Evolutionary conservation across 2,329 filamentous ascomycete genomes (phyloP).

Genomic region (Calonectria honghensis): DNA sequence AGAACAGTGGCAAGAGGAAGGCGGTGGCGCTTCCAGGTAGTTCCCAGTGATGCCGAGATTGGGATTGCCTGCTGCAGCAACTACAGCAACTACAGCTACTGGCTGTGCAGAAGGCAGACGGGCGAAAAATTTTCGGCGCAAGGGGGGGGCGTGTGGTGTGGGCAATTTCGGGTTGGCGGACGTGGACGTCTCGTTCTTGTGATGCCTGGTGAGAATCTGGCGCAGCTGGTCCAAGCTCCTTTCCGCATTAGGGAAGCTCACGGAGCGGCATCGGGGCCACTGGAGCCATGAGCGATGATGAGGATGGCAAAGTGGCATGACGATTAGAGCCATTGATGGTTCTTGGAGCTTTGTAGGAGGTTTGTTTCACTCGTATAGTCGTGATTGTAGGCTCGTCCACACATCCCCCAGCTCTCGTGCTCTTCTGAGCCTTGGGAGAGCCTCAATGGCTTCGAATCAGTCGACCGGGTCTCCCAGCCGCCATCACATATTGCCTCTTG

Average conservation of each 20-base stretch:
- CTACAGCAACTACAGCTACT: constrained; percentile 17
- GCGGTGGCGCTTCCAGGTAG: constrained; percentile 44
- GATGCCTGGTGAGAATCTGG: constrained; percentile 48
- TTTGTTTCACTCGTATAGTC: not conserved
- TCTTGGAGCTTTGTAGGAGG: not conserved
- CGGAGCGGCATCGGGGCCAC: constrained; percentile 33
- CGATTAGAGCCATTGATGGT: constrained; percentile 44
- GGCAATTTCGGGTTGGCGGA: constrained; percentile 53
- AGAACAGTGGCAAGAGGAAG: not conserved
- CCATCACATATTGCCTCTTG: constrained; percentile 16
- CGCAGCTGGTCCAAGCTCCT: constrained; percentile 51
- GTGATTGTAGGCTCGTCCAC: too few species aligned
- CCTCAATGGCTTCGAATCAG: constrained; percentile 36
- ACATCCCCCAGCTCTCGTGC: not conserved
- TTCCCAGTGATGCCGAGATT: constrained; percentile 44
- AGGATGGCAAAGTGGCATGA: not conserved
- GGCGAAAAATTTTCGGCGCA: constrained; percentile 55
- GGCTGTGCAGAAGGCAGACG: constrained; percentile 15
- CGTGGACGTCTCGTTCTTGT: constrained; percentile 18
- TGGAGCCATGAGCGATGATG: constrained; percentile 28
- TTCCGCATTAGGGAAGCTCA: constrained; percentile 51
- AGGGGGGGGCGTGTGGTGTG: constrained; percentile 46
- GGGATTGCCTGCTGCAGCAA: constrained; percentile 41
- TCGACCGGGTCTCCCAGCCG: constrained; percentile 17
- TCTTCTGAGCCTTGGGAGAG: not conserved